These are phyloP conservation scores for Parasitella parasitica DNA, from an alignment of 371 early-diverging fungal genomes.

Conservation along the genomic window DNA sequence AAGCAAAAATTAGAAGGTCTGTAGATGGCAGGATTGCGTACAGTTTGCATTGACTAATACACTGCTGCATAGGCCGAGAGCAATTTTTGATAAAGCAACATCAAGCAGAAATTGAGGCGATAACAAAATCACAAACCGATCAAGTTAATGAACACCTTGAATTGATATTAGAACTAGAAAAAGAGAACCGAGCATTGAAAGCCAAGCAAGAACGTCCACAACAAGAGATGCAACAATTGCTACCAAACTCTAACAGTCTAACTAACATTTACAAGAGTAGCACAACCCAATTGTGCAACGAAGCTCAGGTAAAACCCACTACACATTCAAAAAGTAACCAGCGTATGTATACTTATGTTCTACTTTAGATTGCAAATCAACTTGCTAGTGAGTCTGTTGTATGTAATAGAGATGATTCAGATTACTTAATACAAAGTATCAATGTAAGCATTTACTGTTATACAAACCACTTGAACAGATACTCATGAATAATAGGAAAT, in stretches of 20 bases:
- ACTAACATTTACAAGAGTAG: conserved; percentile 1
- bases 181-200: conserved; percentile 12
- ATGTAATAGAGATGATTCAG: conserved; percentile 5
- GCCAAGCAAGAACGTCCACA: background rate
- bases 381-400: background rate
- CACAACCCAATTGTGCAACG: conserved; percentile 18
- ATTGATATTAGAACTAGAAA: conserved; percentile 9
- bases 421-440: conserved; percentile 20
- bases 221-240: conserved; percentile 2
- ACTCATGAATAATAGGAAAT: conserved; percentile 12
- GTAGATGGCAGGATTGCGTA: too few relatives aligned
- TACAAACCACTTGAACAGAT: background rate
- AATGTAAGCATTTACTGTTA: conserved; percentile 3
- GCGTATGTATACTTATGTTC: background rate
- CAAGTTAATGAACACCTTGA: conserved; percentile 20
- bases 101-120: conserved; percentile 18
- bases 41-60: too few relatives aligned
- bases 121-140: conserved; percentile 10
- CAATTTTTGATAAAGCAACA: conserved; percentile 18
- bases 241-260: background rate
- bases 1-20: conserved; percentile 7
- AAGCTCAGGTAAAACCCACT: conserved; percentile 17
- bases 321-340: background rate
- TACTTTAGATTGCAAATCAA: conserved; percentile 13
- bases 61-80: conserved; percentile 8